Base-by-base conservation (phyloP, 2,329 filamentous ascomycete species). In the Amauroascus verrucosus region DNA sequence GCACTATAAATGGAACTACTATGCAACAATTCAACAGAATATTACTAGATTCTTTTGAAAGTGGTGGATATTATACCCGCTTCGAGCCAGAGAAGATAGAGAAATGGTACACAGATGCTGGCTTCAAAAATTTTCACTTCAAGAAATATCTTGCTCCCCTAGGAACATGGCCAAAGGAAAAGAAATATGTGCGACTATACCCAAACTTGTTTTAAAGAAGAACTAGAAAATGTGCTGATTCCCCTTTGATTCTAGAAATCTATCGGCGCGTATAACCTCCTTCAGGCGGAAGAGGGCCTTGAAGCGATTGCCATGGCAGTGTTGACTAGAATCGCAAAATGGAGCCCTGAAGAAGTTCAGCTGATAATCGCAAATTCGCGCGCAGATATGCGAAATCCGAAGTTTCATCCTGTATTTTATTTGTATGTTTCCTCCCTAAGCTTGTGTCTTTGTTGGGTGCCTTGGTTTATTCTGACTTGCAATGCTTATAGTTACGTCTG, bases 361-460 rank as follows among this genome's bases (percentile, higher is more conserved):
- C 58, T 63, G 1, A 61, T 70, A 18, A 56, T 70, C 11, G 59
- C 61, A 5, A 60, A 66, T 18, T 62, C 68, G 0, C 60, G 67
- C 32, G 64, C 60, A 24, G 66, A 70, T 51, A 59, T 68, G 56
- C 59, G 59, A 48, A 61, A 68, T 51, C 60, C 58, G 7, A 63
- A 57, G 37, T 61, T 67, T 37, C 68, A 70, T 57, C 58, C 59
- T 13, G 62, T 64, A 44, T 62, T 59, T 52, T 56, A 63, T 51
- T 62, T 65, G 60, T 63, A 57, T 28, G 58, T 61, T 32, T 56
- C 32, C 32, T 38, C 16, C 18, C 18, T 24, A 22, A 30, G 49
- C 11, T 16, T 26, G 24, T 9, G n/a, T n/a, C n/a, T n/a, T n/a
- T n/a, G n/a, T n/a, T n/a, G n/a, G n/a, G n/a, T n/a, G n/a, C n/a